Conservation (phyloP, 495 filamentous ascomycete species). For the Pseudoneurospora amorphoporcata region DNA sequence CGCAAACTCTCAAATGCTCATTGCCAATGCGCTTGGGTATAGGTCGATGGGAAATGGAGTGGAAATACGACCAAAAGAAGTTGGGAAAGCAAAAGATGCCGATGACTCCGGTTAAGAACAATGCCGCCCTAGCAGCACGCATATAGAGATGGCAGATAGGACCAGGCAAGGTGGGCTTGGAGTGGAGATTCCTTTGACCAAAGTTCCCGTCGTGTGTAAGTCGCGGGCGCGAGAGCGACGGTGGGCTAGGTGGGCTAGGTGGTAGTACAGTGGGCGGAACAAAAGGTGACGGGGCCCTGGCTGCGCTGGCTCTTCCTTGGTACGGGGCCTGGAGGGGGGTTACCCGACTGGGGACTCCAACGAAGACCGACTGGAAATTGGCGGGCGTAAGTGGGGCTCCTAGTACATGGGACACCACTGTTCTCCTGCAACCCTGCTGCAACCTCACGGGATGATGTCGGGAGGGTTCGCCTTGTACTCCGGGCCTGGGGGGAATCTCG, state of each 20-base stretch:
- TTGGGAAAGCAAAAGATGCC: constrained; percentile 12
- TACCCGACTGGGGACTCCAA: background rate
- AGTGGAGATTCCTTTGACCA: constrained; percentile 19
- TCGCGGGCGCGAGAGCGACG: constrained; percentile 4
- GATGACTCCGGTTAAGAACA: constrained; percentile 18
- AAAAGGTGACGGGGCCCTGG: background rate
- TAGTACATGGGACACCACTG: background rate
- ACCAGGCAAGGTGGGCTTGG: constrained; percentile 20
- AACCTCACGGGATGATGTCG: background rate
- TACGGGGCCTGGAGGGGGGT: background rate
- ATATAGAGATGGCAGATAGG: background rate
- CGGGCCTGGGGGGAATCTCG: background rate
- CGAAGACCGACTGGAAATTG: background rate
- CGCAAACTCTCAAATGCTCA: background rate
- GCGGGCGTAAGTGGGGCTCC: background rate
- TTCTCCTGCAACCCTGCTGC: background rate
- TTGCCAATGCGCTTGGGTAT: background rate
- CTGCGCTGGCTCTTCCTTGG: background rate
- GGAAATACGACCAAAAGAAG: constrained; percentile 7
- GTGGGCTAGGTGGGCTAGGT: background rate
- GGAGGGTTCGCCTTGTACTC: background rate
- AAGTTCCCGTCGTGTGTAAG: constrained; percentile 12
- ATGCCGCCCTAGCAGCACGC: constrained; percentile 2
- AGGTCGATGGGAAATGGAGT: background rate
- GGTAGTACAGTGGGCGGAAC: background rate